Percentiles rank a stretch among this genome's conserved stretches.
Conservation (phyloP, 2,329 filamentous ascomycete species). For the Hymenoscyphus fructigenus region DNA sequence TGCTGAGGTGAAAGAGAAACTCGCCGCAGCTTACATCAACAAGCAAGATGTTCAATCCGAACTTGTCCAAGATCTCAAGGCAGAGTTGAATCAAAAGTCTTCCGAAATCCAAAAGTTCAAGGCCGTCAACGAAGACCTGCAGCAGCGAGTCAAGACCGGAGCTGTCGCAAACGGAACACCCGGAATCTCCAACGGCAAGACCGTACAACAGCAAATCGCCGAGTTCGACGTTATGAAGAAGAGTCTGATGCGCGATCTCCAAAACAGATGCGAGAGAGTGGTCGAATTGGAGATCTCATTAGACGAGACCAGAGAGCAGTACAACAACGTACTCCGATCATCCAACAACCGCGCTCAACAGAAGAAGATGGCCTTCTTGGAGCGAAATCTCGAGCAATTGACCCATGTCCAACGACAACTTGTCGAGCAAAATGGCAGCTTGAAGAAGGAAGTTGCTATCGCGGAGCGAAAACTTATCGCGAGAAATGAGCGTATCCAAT, state of each 20-base stretch:
- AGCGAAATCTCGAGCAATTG: conserved; percentile 95
- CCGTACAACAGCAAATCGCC: conserved; percentile 93
- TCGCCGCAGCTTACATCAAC: conserved; percentile 74
- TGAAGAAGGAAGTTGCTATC: conserved; percentile 99
- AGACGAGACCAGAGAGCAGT: conserved; percentile 96
- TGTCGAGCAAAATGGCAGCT: conserved; percentile 92
- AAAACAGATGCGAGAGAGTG: conserved; percentile 96
- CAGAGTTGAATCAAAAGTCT: conserved; percentile 72
- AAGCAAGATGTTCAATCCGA: conserved; percentile 72
- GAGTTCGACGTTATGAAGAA: conserved; percentile 99
- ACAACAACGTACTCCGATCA: conserved; percentile 95
- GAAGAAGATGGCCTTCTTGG: conserved; percentile 99
- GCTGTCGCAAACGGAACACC: conserved; percentile 58
- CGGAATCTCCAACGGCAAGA: conserved; percentile 74
- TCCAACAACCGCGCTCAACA: conserved; percentile 98
- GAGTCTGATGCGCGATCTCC: conserved; percentile 95
- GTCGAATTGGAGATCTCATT: conserved; percentile 97
- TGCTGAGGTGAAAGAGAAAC: conserved; percentile 77
- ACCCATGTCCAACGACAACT: conserved; percentile 97
- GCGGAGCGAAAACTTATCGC: conserved; percentile 96
- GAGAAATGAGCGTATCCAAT: conserved; percentile 94
- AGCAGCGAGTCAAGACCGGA: conserved; percentile 68
- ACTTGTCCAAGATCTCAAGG: conserved; percentile 73
- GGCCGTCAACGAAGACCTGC: conserved; percentile 75
- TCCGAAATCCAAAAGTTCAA: conserved; percentile 82